Evolutionary conservation across 2,329 filamentous ascomycete genomes (phyloP).

Genomic region (Calonectria henricotiae): DNA sequence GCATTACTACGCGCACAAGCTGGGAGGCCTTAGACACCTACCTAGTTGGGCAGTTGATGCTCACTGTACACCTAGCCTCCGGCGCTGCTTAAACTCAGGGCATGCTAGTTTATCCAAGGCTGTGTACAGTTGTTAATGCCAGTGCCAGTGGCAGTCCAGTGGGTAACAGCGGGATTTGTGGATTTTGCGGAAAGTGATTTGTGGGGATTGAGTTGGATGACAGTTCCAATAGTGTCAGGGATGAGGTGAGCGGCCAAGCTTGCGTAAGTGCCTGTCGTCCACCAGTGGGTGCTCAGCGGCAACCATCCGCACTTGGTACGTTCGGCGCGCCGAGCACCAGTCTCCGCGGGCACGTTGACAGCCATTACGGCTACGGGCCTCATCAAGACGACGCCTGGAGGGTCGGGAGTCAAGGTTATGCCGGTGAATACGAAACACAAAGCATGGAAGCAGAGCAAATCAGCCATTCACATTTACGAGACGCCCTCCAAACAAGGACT

Average conservation of each 20-base stretch:
- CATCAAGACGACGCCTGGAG: neutral
- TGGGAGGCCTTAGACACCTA: slow-evolving; percentile 49
- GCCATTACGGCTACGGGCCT: slow-evolving; percentile 2
- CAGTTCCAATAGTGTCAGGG: slow-evolving; percentile 22
- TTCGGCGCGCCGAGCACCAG: slow-evolving; percentile 8
- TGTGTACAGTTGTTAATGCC: slow-evolving; percentile 11
- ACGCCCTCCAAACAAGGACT: slow-evolving; percentile 23
- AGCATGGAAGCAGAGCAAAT: slow-evolving; percentile 19
- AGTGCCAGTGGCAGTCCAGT: slow-evolving; percentile 1
- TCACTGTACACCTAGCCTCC: neutral
- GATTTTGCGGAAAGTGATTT: slow-evolving; percentile 44
- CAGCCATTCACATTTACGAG: slow-evolving; percentile 28
- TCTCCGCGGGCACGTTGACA: slow-evolving; percentile 16
- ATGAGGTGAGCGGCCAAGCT: slow-evolving; percentile 41
- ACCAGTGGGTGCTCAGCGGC: slow-evolving; percentile 23
- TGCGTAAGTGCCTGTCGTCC: slow-evolving; percentile 45
- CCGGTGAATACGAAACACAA: slow-evolving; percentile 36
- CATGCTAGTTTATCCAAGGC: slow-evolving; percentile 36
- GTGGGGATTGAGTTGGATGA: slow-evolving; percentile 45
- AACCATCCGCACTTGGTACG: neutral
- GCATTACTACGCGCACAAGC: slow-evolving; percentile 36
- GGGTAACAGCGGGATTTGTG: slow-evolving; percentile 40
- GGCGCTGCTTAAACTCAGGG: slow-evolving; percentile 26
- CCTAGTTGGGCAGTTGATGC: slow-evolving; percentile 41
- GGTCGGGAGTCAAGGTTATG: slow-evolving; percentile 18